Conservation (phyloP, 176 grass and related monocot genomes). For the Calamus simplicifolius region DNA sequence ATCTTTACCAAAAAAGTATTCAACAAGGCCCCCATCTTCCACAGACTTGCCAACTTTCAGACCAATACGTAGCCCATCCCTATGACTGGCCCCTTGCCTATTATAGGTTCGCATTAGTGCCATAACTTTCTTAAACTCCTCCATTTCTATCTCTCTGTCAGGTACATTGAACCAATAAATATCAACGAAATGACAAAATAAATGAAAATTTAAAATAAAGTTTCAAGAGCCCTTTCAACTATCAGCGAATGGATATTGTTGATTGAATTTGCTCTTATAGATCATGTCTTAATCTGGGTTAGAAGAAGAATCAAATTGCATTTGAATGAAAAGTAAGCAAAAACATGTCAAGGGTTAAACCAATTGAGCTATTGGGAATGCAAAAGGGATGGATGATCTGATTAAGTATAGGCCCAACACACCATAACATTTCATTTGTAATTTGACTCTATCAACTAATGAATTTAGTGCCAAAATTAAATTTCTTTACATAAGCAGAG, state of each 20-base stretch:
- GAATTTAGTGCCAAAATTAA: too few species aligned
- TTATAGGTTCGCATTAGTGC: conserved; percentile 77
- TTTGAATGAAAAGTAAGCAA: conserved; percentile 67
- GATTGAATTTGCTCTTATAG: conserved; percentile 23
- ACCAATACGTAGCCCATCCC: conserved; percentile 70
- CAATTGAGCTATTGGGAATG: too few species aligned
- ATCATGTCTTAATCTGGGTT: conserved; percentile 49
- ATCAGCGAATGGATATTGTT: conserved; percentile 61
- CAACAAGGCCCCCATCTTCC: conserved; percentile 77
- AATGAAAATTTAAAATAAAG: conserved; percentile 19
- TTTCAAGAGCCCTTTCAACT: conserved; percentile 60
- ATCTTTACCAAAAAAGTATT: conserved; percentile 80
- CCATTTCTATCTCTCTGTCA: conserved; percentile 86
- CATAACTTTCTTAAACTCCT: conserved; percentile 99
- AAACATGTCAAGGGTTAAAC: not conserved
- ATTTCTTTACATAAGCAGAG: too few species aligned
- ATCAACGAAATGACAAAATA: conserved; percentile 18
- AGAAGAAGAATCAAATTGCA: conserved; percentile 60
- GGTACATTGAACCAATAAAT: conserved; percentile 17
- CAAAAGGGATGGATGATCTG: too few species aligned
- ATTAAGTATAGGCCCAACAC: too few species aligned
- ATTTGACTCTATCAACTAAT: too few species aligned
- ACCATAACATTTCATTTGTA: too few species aligned
- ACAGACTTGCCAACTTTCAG: conserved; percentile 59
- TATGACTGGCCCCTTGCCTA: conserved; percentile 81